phyloP scores from a whole-genome alignment of 495 filamentous ascomycete species.

The Pyrenopolyporus hunteri region DNA sequence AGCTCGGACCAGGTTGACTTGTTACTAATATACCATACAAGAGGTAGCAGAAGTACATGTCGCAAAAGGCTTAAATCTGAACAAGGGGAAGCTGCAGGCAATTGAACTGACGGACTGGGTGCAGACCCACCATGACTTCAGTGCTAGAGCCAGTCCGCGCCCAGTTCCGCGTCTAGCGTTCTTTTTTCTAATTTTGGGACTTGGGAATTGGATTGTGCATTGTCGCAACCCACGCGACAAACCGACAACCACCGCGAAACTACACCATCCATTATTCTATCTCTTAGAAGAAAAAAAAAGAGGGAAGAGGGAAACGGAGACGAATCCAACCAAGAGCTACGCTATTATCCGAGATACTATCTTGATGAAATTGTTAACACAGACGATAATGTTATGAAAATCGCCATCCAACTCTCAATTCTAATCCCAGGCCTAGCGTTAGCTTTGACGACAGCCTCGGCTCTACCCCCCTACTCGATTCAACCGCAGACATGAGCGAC shows the following conservation, averaged over 20 bases:
- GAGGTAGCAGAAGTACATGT: too few relatives aligned
- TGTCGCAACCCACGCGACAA: constrained; percentile 23
- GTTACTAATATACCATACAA: too few relatives aligned
- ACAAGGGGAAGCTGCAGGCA: constrained; percentile 12
- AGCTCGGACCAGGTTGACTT: constrained; percentile 24
- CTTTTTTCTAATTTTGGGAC: constrained; percentile 31
- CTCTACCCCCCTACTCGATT: neutral
- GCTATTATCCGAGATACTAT: neutral
- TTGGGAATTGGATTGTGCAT: constrained; percentile 3
- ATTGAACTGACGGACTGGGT: too few relatives aligned
- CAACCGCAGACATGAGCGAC: constrained; percentile 72
- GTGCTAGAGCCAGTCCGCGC: constrained; percentile 13
- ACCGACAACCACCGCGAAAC: neutral
- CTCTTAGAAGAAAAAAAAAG: too few relatives aligned
- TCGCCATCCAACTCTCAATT: neutral
- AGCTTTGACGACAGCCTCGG: constrained; percentile 3
- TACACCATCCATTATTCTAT: neutral
- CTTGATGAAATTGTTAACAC: neutral
- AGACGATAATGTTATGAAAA: constrained; percentile 29
- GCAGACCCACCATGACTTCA: constrained; percentile 31
- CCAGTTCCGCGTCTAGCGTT: neutral
- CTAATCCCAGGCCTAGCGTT: constrained; percentile 9
- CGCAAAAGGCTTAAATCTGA: too few relatives aligned
- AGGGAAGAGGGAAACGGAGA: too few relatives aligned
- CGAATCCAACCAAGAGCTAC: neutral